Conservation (phyloP, 129 eudicot species). For the Chrysanthemum makinoi region DNA sequence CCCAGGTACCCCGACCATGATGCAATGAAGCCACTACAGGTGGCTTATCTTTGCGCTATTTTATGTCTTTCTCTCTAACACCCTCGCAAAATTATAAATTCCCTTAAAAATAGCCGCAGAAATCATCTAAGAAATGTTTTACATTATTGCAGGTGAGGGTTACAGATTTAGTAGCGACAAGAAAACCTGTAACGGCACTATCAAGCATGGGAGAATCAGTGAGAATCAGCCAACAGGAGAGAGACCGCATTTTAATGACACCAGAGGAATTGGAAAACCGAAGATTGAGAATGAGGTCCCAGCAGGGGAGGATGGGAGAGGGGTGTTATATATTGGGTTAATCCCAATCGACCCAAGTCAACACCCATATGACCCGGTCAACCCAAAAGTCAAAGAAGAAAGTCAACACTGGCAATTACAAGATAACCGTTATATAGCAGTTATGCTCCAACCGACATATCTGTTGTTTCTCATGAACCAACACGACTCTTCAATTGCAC, state of each 20-base stretch:
- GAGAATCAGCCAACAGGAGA: conserved; percentile 36
- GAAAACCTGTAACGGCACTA: conserved; percentile 25
- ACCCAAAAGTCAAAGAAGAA: no score
- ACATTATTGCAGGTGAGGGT: conserved; percentile 54
- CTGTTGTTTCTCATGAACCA: no score
- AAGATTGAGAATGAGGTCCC: conserved; percentile 3
- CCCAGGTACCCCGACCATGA: conserved; percentile 46
- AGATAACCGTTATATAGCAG: no score
- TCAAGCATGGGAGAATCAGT: conserved; percentile 32
- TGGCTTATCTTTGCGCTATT: conserved; percentile 12
- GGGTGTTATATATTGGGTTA: no score
- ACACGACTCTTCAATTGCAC: no score
- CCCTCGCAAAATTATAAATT: neutral
- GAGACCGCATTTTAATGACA: conserved; percentile 33
- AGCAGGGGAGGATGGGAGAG: conserved; percentile 44
- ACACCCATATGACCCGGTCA: no score
- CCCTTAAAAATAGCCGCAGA: neutral
- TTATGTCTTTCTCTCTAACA: neutral
- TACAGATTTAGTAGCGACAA: conserved; percentile 48
- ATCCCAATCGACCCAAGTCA: no score
- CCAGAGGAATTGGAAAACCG: conserved; percentile 29
- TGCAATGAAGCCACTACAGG: conserved; percentile 80
- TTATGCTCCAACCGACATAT: no score
- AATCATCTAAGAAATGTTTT: neutral
- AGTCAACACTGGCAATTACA: no score